Conservation (phyloP, 2,329 filamentous ascomycete genomes). For the Phaeosphaeria sp. region DNA sequence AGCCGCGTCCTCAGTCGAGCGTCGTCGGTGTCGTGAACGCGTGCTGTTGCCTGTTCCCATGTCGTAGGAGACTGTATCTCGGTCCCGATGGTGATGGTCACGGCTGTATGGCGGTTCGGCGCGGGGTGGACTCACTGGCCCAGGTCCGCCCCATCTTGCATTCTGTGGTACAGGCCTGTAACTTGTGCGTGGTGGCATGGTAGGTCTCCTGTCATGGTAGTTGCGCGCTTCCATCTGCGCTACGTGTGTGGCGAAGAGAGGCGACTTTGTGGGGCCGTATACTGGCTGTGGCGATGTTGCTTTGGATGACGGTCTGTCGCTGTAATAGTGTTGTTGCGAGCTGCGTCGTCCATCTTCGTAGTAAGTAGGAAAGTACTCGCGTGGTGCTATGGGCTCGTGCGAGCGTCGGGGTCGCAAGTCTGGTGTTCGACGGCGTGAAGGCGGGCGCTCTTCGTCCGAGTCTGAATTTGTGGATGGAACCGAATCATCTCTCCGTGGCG, state of each 20-base stretch:
- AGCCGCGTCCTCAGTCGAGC: conserved; percentile 33
- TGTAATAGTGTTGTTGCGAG: conserved; percentile 29
- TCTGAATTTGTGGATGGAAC: conserved; percentile 40
- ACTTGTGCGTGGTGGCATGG: conserved; percentile 31
- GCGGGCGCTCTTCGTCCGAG: conserved; percentile 37
- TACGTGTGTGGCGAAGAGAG: conserved; percentile 56
- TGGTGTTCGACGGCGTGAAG: conserved; percentile 31
- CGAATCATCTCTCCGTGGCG: conserved; percentile 43
- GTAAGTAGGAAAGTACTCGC: conserved; percentile 48
- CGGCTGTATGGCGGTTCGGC: conserved; percentile 27
- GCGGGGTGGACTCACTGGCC: conserved; percentile 24
- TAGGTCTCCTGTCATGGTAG: conserved; percentile 39
- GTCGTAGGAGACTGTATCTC: conserved; percentile 13
- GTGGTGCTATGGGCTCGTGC: conserved; percentile 50
- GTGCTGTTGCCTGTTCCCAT: conserved; percentile 14
- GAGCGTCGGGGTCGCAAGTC: conserved; percentile 50
- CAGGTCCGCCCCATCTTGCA: conserved; percentile 31
- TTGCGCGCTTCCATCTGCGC: conserved; percentile 46
- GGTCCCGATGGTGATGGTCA: conserved; percentile 21
- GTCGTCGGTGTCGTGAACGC: conserved; percentile 24
- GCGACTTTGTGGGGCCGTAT: conserved; percentile 54
- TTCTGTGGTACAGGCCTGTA: conserved; percentile 31
- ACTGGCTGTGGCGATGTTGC: conserved; percentile 33
- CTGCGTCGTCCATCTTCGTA: conserved; percentile 37
- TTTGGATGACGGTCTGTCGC: conserved; percentile 22